Evolutionary conservation across 495 filamentous ascomycete species (phyloP), one percentile per base, ranked within the genome.

Genomic region (Hypomontagnella monticulosa): DNA sequence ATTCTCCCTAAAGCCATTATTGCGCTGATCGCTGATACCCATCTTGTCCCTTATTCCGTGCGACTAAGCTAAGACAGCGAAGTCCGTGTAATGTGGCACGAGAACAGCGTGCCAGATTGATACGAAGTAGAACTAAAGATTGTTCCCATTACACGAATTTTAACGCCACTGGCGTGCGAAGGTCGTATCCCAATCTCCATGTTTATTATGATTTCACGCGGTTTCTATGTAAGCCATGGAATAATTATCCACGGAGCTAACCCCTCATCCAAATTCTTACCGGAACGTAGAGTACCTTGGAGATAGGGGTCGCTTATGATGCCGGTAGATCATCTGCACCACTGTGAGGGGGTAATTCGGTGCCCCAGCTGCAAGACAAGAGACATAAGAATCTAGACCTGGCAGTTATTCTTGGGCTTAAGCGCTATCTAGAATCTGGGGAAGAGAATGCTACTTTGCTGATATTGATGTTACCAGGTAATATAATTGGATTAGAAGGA

Each of bases 1-100:
- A 36, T 75, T 71, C 44, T 71, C 63, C 63, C 49, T 63, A 51
- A 72, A n/a, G 55, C 63, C 48, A 61, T 64, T 67, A 32, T 70
- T 51, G 14, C 63, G 66, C 38, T 59, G 54, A 12, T 27, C 38
- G 50, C 59, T 63, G 60, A 57, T 64, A n/a, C 44, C 69, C 69
- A 71, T 71, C 23, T 6, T 44, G 48, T 11, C 34, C 20, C 4
- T 1, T 47, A 38, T 44, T 27, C n/a, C 30, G 37, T 2, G 9
- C 2, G 30, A 56, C 27, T 7, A 10, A 11, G 4, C 27, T 15
- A 14, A 16, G 11, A n/a, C 7, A 30, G 5, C 18, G 7, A 10
- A n/a, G 4, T 19, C 15, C 34, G 18, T 6, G 23, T 27, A 6
- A 33, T 20, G n/a, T 2, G 16, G n/a, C 46, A 15, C 10, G 46